Conservation (phyloP, 2,329 filamentous ascomycete species). For the Aureobasidium mangrovei region DNA sequence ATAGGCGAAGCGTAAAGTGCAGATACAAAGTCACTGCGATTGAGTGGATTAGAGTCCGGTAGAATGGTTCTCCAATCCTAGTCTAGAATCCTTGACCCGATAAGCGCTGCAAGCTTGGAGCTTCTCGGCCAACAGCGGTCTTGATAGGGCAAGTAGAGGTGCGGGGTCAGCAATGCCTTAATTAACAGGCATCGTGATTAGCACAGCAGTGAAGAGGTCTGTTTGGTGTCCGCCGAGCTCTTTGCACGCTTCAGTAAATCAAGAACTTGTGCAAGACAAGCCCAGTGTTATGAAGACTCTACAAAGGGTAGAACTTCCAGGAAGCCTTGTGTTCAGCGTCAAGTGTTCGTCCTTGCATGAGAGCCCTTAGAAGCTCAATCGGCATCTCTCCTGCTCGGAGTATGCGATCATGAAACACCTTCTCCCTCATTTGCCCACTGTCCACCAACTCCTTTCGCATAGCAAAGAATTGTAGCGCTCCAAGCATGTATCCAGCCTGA, state of each 20-base stretch:
- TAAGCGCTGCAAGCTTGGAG: too few species aligned
- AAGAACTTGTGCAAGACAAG: too few species aligned
- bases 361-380: conserved; percentile 45
- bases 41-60: too few species aligned
- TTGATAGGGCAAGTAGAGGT: neutral
- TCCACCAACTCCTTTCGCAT: conserved; percentile 43
- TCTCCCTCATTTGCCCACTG: conserved; percentile 36
- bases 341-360: conserved; percentile 38
- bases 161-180: neutral
- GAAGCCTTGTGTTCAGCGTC: conserved; percentile 36
- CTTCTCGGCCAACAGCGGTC: too few species aligned
- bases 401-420: conserved; percentile 48
- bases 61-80: too few species aligned
- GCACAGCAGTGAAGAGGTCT: too few species aligned
- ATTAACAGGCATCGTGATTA: neutral
- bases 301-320: conserved; percentile 42
- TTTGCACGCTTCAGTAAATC: too few species aligned
- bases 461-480: conserved; percentile 47
- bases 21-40: too few species aligned
- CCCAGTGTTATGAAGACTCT: too few species aligned
- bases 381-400: conserved; percentile 46
- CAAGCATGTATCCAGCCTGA: conserved; percentile 52
- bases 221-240: too few species aligned
- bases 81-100: too few species aligned
- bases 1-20: too few species aligned